Evolutionary conservation across 202 grass and related monocot species (phyloP), one percentile per base, ranked within the genome.

Genomic region (Elaeis oleifera): DNA sequence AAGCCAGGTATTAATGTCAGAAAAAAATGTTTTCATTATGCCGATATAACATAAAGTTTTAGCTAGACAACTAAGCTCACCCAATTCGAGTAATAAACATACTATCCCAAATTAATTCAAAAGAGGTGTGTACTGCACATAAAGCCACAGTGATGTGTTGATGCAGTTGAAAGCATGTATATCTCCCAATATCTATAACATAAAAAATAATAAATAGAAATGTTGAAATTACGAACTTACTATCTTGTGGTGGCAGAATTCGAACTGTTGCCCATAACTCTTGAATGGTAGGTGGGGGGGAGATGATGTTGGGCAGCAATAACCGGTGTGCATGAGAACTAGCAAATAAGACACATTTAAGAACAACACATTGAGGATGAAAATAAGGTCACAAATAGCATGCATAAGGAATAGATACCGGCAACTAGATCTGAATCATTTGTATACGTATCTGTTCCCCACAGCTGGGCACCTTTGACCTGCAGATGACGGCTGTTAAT

Each of bases 321-420:
- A 92, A 54, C 94, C 94, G 64, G 85, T 92, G 81, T 97, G 94
- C 84, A 97, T 97, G 54, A 97, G 74, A 56, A 97, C 94, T 97
- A 76, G 72, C 31, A 65, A 71, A 65, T 18, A 32, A 49, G 13
- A 60, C 5, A 15, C 32, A 44, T 20, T 65, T 61, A 69, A 78
- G 67, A 65, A 71, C 16, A 73, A 63, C 48, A 62, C 53, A 15
- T n/a, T 64, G 32, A n/a, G 58, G 19, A 71, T 48, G 16, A 56
- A 61, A 67, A 57, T 6, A 56, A 81, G 16, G 19, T n/a, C 24
- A 66, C 27, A 9, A 64, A 69, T 18, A 56, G 6, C 48, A 67
- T 23, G 36, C 36, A 49, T 22, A 19, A 27, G 58, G 67, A 51
- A 56, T 5, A 81, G 25, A 7, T 89, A 97, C 94, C 94, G 75